Conservation (phyloP, 345 rosid genomes). For the Lenwebbia sp. region DNA sequence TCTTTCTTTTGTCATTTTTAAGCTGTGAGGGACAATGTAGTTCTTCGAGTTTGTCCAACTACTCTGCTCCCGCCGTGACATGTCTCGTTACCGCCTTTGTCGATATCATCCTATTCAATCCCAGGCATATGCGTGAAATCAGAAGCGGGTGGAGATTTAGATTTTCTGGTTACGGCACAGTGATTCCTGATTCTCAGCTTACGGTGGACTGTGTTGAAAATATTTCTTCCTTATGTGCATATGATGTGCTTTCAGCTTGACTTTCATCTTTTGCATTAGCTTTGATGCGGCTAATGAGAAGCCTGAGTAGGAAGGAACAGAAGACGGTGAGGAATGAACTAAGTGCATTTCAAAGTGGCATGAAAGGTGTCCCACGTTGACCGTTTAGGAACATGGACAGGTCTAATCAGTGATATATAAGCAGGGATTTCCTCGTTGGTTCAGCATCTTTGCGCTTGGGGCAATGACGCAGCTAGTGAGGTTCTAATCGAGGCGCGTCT, state of each 20-base stretch:
- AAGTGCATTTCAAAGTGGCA: neutral
- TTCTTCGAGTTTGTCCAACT: neutral
- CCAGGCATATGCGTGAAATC: neutral
- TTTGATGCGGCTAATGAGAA: neutral
- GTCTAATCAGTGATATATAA: neutral
- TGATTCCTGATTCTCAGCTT: no score
- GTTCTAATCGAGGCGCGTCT: slow-evolving; percentile 27
- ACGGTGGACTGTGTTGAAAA: neutral
- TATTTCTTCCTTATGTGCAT: neutral
- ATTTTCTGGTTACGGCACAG: neutral
- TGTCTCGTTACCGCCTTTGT: neutral
- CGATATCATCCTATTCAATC: neutral
- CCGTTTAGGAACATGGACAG: neutral
- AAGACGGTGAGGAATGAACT: no score
- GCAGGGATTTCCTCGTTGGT: neutral
- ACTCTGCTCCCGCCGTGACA: neutral
- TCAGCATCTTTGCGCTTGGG: slow-evolving; percentile 15
- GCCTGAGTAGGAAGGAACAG: no score
- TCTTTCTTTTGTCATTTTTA: neutral
- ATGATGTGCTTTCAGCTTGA: no score
- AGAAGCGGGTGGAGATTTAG: neutral
- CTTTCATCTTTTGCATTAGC: neutral
- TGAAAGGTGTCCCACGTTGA: neutral
- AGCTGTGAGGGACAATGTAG: neutral
- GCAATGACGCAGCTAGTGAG: slow-evolving; percentile 34